Evolutionary conservation across 169 alveolate species (phyloP), one percentile per base, ranked within the genome.

Genomic region (Eimeria tenella): DNA sequence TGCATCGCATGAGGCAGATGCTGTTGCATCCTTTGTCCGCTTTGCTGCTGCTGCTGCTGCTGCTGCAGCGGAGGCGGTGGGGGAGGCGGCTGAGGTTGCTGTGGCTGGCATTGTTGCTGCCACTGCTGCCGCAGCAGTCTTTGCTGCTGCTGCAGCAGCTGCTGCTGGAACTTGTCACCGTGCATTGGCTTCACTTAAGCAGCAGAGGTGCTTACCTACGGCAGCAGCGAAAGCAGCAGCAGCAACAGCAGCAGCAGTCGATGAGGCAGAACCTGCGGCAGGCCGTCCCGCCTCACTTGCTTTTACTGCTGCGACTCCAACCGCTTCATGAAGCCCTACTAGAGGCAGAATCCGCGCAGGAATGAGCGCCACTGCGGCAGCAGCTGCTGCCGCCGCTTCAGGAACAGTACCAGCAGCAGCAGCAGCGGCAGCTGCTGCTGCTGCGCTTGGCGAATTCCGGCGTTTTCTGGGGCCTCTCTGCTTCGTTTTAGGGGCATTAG

Each of bases 221-320:
- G 86, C 86, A 75, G 86, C 65, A 50, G 60, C 84, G 11, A 56
- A 60, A 10, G 62, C 62, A 17, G 84, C 84, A 49, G 86, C 86
- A 75, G 86, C 50, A 75, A 19, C 84, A 74, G 84, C 84, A 42
- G 84, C 62, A 74, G 84, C 84, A 74, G 84, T 56, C 21, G 84
- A 60, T 50, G 84, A 52, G 21, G 86, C 58, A 49, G 86, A 56
- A 42, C 63, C 86, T 75, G 86, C 60, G 7, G 3, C 65, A 19
- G 19, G 65, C 65, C 63, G 31, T 49, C 1, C 65, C 86, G 84
- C 84, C 4, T 52, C 84, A 25, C 58, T 25, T 75, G 86, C 65
- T 75, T 56, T 56, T 75, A 60, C 86, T 50, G 86, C 86, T 75
- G 84, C 84, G 8, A 53, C 55, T 71, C 56, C 81, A 25, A 53